Evolutionary conservation across 73 alveolate genomes (phyloP).

Genomic region (Paramecium biaurelia): DNA sequence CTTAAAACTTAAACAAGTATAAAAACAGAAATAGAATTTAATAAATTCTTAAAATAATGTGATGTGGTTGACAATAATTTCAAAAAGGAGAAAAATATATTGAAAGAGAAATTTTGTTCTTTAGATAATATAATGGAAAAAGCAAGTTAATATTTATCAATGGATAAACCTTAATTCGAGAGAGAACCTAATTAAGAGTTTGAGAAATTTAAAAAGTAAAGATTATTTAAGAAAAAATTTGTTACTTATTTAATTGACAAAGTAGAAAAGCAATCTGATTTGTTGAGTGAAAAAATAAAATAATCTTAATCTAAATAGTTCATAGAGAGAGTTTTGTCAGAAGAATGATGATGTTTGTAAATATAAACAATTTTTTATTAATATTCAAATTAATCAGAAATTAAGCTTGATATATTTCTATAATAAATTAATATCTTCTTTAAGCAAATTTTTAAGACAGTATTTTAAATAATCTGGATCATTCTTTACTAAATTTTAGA

Average conservation of each 20-base stretch:
- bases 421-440: slow-evolving; percentile 87
- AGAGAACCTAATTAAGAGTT: slow-evolving; percentile 26
- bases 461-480: slow-evolving; percentile 81
- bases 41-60: not conserved
- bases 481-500: slow-evolving; percentile 71
- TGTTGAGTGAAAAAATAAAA: slow-evolving; percentile 17
- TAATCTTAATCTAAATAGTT: not conserved
- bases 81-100: not conserved
- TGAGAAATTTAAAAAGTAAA: slow-evolving; percentile 17
- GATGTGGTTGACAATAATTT: not conserved
- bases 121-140: slow-evolving; percentile 1
- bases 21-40: not conserved
- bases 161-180: slow-evolving; percentile 12
- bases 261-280: slow-evolving; percentile 20
- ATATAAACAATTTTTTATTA: not conserved
- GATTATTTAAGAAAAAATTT: slow-evolving; percentile 17
- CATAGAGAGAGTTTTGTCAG: not conserved
- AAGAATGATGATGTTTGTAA: not conserved
- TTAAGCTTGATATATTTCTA: slow-evolving; percentile 64
- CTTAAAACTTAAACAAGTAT: not conserved
- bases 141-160: not conserved
- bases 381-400: not conserved
- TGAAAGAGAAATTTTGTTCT: not conserved
- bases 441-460: slow-evolving; percentile 83
- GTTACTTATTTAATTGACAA: not conserved